These are phyloP conservation scores for Arbutus unedo DNA, from an alignment of 148 eudicot species.

Conservation along the genomic window DNA sequence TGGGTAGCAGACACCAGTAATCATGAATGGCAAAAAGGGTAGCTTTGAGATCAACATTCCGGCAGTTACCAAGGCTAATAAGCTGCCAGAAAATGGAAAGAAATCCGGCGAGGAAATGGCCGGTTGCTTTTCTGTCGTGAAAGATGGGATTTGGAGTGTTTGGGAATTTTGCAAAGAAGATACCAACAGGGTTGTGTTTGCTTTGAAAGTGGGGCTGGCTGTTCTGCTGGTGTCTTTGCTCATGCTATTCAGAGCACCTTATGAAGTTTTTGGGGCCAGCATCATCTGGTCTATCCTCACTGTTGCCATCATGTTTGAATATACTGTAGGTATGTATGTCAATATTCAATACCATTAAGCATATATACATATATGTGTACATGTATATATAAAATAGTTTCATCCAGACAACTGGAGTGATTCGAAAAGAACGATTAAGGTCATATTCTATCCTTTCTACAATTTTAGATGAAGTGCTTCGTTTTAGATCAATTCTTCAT, in stretches of 20 bases:
- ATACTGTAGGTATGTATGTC: slow-evolving; percentile 55
- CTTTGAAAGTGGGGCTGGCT: slow-evolving; percentile 59
- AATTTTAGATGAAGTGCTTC: too few relatives aligned
- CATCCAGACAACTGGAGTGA: too few relatives aligned
- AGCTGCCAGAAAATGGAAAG: slow-evolving; percentile 19
- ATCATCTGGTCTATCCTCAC: slow-evolving; percentile 70
- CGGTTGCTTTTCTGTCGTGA: slow-evolving; percentile 13
- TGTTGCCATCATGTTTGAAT: slow-evolving; percentile 65
- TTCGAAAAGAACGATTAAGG: too few relatives aligned
- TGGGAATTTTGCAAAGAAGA: slow-evolving; percentile 53
- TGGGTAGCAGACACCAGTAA: slow-evolving; percentile 1
- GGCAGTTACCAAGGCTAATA: slow-evolving; percentile 23
- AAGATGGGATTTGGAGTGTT: slow-evolving; percentile 28
- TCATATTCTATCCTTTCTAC: too few relatives aligned
- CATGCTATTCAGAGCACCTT: slow-evolving; percentile 44
- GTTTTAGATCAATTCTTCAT: too few relatives aligned
- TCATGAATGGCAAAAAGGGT: slow-evolving; percentile 41
- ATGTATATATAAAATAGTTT: too few relatives aligned
- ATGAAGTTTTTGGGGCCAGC: slow-evolving; percentile 43
- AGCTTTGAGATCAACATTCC: slow-evolving; percentile 38
- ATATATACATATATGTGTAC: too few relatives aligned
- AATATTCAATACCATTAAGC: too few relatives aligned
- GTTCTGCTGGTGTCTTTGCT: slow-evolving; percentile 58
- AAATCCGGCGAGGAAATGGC: slow-evolving; percentile 12
- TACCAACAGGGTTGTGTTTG: slow-evolving; percentile 38